Evolutionary conservation across 2,329 filamentous ascomycete species (phyloP).

Genomic region (Paramyrothecium roridum): DNA sequence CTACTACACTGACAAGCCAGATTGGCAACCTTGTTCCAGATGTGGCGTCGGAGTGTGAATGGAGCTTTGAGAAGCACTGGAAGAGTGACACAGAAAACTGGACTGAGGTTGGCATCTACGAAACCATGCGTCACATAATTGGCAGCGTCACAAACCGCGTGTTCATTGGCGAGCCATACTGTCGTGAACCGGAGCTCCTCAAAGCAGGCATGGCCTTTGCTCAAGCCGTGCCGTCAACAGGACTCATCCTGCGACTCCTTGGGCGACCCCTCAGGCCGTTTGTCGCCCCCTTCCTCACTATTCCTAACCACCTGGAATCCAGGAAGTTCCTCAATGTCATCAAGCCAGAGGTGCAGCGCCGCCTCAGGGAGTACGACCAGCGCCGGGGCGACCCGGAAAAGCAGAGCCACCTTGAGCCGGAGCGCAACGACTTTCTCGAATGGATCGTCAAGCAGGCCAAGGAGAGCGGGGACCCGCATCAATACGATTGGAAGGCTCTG

Average conservation of each 20-base stretch:
- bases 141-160: slow-evolving; percentile 5
- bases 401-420: not conserved
- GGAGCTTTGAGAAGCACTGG: not conserved
- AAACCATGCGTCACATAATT: slow-evolving; percentile 5
- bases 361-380: slow-evolving; percentile 1
- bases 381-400: not conserved
- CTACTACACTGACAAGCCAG: not conserved
- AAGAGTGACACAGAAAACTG: not conserved
- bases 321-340: not conserved
- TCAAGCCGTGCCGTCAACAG: not conserved
- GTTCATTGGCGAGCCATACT: slow-evolving; percentile 2
- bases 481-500: slow-evolving; percentile 17
- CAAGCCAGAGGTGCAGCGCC: not conserved
- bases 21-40: slow-evolving; percentile 1
- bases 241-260: not conserved
- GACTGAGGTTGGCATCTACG: slow-evolving; percentile 2
- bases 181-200: slow-evolving; percentile 2
- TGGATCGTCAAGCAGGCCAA: slow-evolving; percentile 7
- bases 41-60: not conserved
- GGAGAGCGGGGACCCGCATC: slow-evolving; percentile 16
- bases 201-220: slow-evolving; percentile 2
- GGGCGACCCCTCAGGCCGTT: not conserved
- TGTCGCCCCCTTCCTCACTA: not conserved
- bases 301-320: not conserved
- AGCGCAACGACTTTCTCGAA: slow-evolving; percentile 6